These are phyloP conservation scores for Aspergillus biplanus DNA, from an alignment of 495 filamentous ascomycete genomes.

Conservation along the genomic window DNA sequence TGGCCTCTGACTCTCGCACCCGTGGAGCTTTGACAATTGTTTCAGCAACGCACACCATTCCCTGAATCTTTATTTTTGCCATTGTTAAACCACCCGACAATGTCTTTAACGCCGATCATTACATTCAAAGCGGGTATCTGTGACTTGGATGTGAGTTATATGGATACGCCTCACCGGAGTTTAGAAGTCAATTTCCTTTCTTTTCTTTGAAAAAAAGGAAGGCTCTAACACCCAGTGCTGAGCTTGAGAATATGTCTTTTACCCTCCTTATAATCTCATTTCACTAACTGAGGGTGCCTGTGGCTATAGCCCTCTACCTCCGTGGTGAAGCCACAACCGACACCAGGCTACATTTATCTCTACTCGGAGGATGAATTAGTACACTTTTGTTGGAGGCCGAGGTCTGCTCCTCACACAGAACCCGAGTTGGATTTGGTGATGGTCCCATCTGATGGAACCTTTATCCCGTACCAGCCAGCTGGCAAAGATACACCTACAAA, in stretches of 20 bases:
- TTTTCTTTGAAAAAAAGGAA: not conserved
- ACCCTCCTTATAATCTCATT: not conserved
- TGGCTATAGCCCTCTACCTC: conserved; percentile 54
- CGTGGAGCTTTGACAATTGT: not conserved
- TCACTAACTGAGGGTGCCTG: conserved; percentile 21
- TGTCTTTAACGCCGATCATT: conserved; percentile 85
- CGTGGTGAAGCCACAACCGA: conserved; percentile 68
- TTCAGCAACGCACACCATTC: not conserved
- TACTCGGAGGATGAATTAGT: conserved; percentile 92
- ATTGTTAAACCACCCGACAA: conserved; percentile 36
- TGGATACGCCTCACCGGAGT: not conserved
- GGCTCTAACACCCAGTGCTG: not conserved
- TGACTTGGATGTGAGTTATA: conserved; percentile 72
- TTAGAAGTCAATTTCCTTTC: not conserved
- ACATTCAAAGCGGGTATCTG: conserved; percentile 97
- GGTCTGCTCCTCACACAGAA: conserved; percentile 62
- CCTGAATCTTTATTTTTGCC: conserved; percentile 7
- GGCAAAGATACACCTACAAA: conserved; percentile 69
- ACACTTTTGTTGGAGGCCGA: conserved; percentile 94
- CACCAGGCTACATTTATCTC: conserved; percentile 89
- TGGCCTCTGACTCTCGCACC: not conserved
- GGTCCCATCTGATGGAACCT: conserved; percentile 85
- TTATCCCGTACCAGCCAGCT: conserved; percentile 72
- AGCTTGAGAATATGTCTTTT: not conserved
- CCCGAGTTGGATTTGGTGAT: conserved; percentile 85